Evolutionary conservation across 805 yeast genomes (phyloP), one percentile per base, ranked within the genome.

Genomic region (Candida maltosa): DNA sequence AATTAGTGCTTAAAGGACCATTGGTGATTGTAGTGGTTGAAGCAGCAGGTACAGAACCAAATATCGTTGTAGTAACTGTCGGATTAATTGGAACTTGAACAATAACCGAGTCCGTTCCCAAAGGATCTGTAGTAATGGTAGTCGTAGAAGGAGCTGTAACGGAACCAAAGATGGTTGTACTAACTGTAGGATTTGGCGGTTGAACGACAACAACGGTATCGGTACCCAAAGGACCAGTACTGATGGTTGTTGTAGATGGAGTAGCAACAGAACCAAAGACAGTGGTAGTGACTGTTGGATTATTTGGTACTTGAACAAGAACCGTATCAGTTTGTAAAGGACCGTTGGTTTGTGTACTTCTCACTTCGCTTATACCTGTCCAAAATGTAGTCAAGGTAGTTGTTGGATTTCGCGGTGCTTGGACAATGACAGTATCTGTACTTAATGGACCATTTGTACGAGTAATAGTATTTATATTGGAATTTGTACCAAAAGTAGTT

Each of bases 271-370:
- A 15, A 14, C 20, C 21, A 14, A 31, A 31, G 10, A 9, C 8
- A 4, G 33, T 31, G 7, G 20, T 16, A 15, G 49, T 47, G 6
- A 18, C 20, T 6, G 43, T 38, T 1, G 51, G 47, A 31, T 34
- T 40, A 8, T 21, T 22, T 11, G 56, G 55, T 10, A 42, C 42
- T 4, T 46, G 41, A 3, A 49, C 45, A 18, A 34, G 16, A 8
- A 41, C 37, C 3, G 37, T 38, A 16, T 16, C 42, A 16, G 43
- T 42, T 24, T 41, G 16, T n/a, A 16, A 16, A 14, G 24, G 44
- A 14, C 43, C 41, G 4, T 39, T 31, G 11, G 42, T 20, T 9
- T 25, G 38, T 8, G 49, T 36, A 7, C 23, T 26, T 1, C 46
- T 34, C 4, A 39, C 35, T 11, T 35, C 27, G 15, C 16, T 47